phyloP scores from a whole-genome alignment of 2,329 filamentous ascomycete species.

The Sclerotinia glacialis region DNA sequence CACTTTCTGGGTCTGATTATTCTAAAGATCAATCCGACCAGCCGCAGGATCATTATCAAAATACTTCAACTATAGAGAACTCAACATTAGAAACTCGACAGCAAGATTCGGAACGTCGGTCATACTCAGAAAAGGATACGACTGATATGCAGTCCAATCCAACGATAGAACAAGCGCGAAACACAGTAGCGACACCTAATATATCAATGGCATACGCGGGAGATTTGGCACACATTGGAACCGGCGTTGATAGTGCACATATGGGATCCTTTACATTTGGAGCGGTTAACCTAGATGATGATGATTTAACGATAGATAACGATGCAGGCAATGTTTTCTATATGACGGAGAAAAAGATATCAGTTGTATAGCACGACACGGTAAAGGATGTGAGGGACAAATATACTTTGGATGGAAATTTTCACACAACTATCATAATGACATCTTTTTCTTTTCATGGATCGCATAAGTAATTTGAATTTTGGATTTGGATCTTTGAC shows the following conservation, averaged over 20 bases:
- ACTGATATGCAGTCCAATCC: neutral
- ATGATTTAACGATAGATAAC: slow-evolving; percentile 35
- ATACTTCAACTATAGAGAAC: slow-evolving; percentile 19
- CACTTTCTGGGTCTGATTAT: slow-evolving; percentile 25
- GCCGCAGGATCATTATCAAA: slow-evolving; percentile 4
- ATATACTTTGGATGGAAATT: neutral
- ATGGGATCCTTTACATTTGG: slow-evolving; percentile 19
- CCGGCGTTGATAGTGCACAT: slow-evolving; percentile 31
- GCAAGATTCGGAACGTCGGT: slow-evolving; percentile 8
- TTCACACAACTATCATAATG: neutral
- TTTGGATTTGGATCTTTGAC: neutral
- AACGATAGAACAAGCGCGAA: slow-evolving; percentile 28
- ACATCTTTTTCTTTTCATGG: neutral
- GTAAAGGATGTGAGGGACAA: neutral
- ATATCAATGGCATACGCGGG: slow-evolving; percentile 25
- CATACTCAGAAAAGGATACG: slow-evolving; percentile 4
- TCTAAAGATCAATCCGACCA: slow-evolving; percentile 21
- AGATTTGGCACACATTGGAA: slow-evolving; percentile 33
- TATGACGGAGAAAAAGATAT: slow-evolving; percentile 19
- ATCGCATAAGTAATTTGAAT: neutral
- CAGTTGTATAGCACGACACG: slow-evolving; percentile 3
- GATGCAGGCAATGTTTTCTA: slow-evolving; percentile 17
- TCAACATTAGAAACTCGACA: slow-evolving; percentile 19
- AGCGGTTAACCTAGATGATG: slow-evolving; percentile 30
- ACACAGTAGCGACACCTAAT: slow-evolving; percentile 30